phyloP scores from a whole-genome alignment of 345 rosid genomes.

The Brassica cretica region DNA sequence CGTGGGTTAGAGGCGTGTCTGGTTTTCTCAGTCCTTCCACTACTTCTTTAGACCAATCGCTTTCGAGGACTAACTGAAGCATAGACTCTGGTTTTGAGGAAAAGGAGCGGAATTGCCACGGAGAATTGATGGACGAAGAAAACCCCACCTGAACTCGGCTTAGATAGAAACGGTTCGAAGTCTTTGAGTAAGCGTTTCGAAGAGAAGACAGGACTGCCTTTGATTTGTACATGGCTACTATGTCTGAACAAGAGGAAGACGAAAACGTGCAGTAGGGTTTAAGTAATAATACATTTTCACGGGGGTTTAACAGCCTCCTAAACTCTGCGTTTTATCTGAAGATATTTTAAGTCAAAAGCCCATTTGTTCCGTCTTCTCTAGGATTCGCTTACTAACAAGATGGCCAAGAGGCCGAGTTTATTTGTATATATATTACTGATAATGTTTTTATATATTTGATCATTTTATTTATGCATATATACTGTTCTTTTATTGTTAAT shows the following conservation, averaged over 20 bases:
- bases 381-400: too few relatives aligned
- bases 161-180: conserved; percentile 39
- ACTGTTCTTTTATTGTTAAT: too few relatives aligned
- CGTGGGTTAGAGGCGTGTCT: conserved; percentile 48
- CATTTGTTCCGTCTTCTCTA: too few relatives aligned
- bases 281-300: not conserved
- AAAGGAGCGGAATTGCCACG: conserved; percentile 36
- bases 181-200: conserved; percentile 41
- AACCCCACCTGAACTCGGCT: conserved; percentile 51
- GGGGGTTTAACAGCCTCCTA: conserved; percentile 20
- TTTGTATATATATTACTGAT: too few relatives aligned
- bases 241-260: not conserved
- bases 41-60: conserved; percentile 61
- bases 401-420: too few relatives aligned
- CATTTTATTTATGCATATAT: too few relatives aligned
- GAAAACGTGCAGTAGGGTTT: conserved; percentile 15
- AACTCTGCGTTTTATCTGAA: not conserved
- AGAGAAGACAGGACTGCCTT: conserved; percentile 46
- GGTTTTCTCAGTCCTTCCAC: conserved; percentile 44
- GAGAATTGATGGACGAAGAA: conserved; percentile 23
- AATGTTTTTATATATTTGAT: too few relatives aligned
- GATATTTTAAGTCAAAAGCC: not conserved
- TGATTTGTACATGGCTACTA: conserved; percentile 62
- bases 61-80: conserved; percentile 45
- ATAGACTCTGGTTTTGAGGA: conserved; percentile 52